Base-by-base conservation (phyloP, 345 rosid genomes). In the Sonneratia alba region DNA sequence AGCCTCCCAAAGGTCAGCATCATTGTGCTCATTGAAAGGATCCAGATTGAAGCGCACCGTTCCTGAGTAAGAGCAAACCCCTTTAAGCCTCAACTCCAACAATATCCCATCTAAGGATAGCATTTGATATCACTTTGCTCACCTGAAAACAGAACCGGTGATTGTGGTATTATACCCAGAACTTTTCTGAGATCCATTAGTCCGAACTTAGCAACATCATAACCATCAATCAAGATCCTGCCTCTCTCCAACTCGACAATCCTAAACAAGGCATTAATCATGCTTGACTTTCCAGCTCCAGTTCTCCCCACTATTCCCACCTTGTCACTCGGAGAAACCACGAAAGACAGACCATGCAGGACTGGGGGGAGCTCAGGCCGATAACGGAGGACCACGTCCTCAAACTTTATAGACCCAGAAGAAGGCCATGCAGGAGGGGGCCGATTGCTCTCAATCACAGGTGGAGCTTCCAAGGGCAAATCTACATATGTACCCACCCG, bases 341-440 rank as follows among this genome's bases (percentile, higher is more conserved):
- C 62, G 78, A 95, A 95, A 4, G 96, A 87, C 74, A 95, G 73
- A 67, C 86, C 97, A 83, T 92, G 98, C 67, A 95, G 80, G 67
- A 95, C 99, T 34, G 98, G 91, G 55, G 98, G 98, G 78, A 92
- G 97, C 79, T 90, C 97, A 64, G 91, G 89, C 77, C 99, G 86
- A 74, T 95, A 95, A 22, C 99, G 97, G 42, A 95, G 86, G 83
- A 95, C 88, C 78, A 90, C 98, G 72, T 89, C 91, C 78, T 90
- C 96, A 68, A 95, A 95, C 80, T 81, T 89, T 47, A 95, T 89
- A 40, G 96, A 84, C 71, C 99, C 99, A 42, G 99, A 90, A 61
- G 99, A 95, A 62, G 99, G 99, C 99, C 99, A 95, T 64, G 87
- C 98, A 2, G 98, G 97, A 81, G 99, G 98, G 32, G 99, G 99